These are phyloP conservation scores for Pseudopithomyces chartarum DNA, from an alignment of 2,329 filamentous ascomycete species.

Conservation along the genomic window DNA sequence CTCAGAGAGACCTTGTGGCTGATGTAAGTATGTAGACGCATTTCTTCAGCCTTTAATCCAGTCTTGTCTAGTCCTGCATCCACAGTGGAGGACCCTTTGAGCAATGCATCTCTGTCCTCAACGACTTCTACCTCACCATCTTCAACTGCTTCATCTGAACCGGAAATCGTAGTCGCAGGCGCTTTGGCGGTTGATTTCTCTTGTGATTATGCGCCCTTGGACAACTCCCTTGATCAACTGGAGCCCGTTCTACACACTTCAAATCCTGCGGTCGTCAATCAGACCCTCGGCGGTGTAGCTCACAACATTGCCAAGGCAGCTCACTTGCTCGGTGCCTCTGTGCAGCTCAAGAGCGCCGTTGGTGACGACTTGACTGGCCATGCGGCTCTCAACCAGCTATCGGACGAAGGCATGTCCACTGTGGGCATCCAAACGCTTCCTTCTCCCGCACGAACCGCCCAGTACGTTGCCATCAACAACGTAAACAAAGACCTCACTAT, in stretches of 20 bases:
- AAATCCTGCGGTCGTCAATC: constrained; percentile 79
- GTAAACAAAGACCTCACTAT: constrained; percentile 80
- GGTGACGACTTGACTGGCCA: constrained; percentile 80
- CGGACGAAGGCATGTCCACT: constrained; percentile 67
- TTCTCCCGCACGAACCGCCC: constrained; percentile 70
- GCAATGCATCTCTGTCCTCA: constrained; percentile 21
- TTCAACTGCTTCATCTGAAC: constrained; percentile 5
- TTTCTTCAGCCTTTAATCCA: constrained; percentile 28
- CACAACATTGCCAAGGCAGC: constrained; percentile 89
- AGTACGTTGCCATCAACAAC: constrained; percentile 92
- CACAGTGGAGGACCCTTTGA: constrained; percentile 15
- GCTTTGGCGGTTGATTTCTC: constrained; percentile 85
- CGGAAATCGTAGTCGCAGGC: constrained; percentile 84
- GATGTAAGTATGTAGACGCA: constrained; percentile 46
- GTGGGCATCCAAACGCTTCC: constrained; percentile 60
- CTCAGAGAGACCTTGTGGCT: constrained; percentile 36
- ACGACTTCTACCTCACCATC: constrained; percentile 4
- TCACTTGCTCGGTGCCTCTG: constrained; percentile 68
- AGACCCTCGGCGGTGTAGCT: constrained; percentile 88
- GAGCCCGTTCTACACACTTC: constrained; percentile 73
- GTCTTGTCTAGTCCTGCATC: constrained; percentile 20
- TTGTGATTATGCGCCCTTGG: constrained; percentile 72
- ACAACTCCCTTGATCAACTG: constrained; percentile 43
- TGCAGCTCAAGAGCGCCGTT: constrained; percentile 79
- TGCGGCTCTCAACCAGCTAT: constrained; percentile 70